phyloP scores from a whole-genome alignment of 1,284 basidiomycete species.

The Lignosus rhinocerotis region DNA sequence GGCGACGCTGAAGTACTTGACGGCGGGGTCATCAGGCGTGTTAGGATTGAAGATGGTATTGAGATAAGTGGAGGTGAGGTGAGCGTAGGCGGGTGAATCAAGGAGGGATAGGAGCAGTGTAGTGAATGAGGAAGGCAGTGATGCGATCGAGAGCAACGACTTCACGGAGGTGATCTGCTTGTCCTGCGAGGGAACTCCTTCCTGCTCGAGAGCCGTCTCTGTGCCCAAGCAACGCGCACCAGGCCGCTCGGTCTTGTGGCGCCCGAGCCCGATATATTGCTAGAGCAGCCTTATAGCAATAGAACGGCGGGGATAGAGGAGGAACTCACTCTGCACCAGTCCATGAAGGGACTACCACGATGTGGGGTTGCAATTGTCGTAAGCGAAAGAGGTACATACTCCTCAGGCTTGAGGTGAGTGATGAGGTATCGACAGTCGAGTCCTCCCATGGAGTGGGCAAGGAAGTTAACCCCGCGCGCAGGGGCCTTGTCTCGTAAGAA shows the following conservation, averaged over 20 bases:
- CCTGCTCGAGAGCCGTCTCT: neutral
- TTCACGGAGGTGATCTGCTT: slow-evolving; percentile 30
- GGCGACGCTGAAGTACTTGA: slow-evolving; percentile 92
- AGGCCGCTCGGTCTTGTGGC: slow-evolving; percentile 34
- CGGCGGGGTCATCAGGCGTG: slow-evolving; percentile 82
- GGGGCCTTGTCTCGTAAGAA: slow-evolving; percentile 70
- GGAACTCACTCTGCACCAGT: slow-evolving; percentile 87
- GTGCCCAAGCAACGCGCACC: neutral
- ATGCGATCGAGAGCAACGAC: slow-evolving; percentile 43
- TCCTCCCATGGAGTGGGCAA: slow-evolving; percentile 98
- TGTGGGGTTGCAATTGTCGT: slow-evolving; percentile 95
- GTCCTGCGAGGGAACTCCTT: neutral
- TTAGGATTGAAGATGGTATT: slow-evolving; percentile 88
- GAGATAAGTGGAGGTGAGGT: slow-evolving; percentile 88
- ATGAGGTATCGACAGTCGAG: slow-evolving; percentile 94
- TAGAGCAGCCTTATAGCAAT: slow-evolving; percentile 31
- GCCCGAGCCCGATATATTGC: slow-evolving; percentile 87
- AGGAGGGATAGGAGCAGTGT: slow-evolving; percentile 88
- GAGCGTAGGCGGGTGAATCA: slow-evolving; percentile 97
- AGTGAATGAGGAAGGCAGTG: slow-evolving; percentile 80
- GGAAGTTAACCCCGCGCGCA: slow-evolving; percentile 84
- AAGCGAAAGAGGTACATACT: slow-evolving; percentile 86
- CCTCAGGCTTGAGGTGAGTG: slow-evolving; percentile 77
- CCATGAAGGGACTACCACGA: slow-evolving; percentile 97
- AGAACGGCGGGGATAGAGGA: too few relatives aligned